Conservation (phyloP, 805 yeast genomes). For the Candida michaelii region DNA sequence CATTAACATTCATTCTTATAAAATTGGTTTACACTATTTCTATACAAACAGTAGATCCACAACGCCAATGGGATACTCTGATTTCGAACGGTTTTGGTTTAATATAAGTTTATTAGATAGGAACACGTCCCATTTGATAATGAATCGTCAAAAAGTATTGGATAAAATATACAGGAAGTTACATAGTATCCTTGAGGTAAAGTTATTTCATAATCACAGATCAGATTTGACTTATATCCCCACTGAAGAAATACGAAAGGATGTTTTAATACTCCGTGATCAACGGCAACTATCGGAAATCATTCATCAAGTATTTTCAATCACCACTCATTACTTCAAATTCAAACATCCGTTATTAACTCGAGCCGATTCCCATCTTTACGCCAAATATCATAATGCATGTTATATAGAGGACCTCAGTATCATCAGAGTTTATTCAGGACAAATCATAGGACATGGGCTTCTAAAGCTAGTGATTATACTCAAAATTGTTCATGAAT, state of each 20-base stretch:
- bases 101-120: conserved; percentile 19
- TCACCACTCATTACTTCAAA: conserved; percentile 6
- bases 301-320: conserved; percentile 5
- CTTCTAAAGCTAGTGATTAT: conserved; percentile 18
- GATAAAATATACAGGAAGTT: conserved; percentile 6
- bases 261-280: conserved; percentile 7
- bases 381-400: conserved; percentile 6
- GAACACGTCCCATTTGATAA: conserved; percentile 11
- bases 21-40: conserved; percentile 16
- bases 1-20: conserved; percentile 15
- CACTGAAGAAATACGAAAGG: not conserved
- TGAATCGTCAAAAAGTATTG: conserved; percentile 5
- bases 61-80: not conserved
- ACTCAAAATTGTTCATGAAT: conserved; percentile 18
- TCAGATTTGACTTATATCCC: not conserved
- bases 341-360: conserved; percentile 12
- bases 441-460: conserved; percentile 20
- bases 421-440: conserved; percentile 22
- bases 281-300: conserved; percentile 5
- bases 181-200: conserved; percentile 8
- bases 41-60: not conserved
- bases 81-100: conserved; percentile 21
- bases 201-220: conserved; percentile 9
- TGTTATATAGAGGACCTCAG: conserved; percentile 22
- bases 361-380: too few relatives aligned